phyloP scores from a whole-genome alignment of 257 asterid species.

The Solanum chmielewskii region DNA sequence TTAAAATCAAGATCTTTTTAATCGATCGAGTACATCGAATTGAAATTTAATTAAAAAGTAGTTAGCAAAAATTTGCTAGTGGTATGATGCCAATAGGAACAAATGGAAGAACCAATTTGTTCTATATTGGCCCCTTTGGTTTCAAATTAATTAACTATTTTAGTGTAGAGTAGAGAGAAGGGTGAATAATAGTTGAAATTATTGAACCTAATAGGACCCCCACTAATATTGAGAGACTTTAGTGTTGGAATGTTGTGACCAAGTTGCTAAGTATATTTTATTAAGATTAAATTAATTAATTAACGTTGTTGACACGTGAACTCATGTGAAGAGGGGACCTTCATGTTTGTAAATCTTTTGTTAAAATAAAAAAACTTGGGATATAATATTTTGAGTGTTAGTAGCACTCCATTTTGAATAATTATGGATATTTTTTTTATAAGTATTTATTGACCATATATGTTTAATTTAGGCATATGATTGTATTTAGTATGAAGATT shows the following conservation, averaged over 20 bases:
- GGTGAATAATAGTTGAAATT: constrained; percentile 7
- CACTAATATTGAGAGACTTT: constrained; percentile 23
- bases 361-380: neutral
- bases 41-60: neutral
- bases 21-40: neutral
- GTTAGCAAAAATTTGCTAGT: neutral
- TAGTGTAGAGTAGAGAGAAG: neutral
- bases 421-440: neutral
- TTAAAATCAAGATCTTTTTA: neutral
- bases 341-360: constrained; percentile 12
- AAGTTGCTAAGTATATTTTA: constrained; percentile 12
- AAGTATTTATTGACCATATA: neutral
- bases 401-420: neutral
- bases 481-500: neutral
- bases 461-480: neutral
- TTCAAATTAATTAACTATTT: neutral
- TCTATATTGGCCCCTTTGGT: neutral
- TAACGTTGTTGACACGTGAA: constrained; percentile 39
- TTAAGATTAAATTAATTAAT: constrained; percentile 10
- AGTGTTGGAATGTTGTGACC: constrained; percentile 19
- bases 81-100: constrained; percentile 11
- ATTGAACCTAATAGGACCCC: constrained; percentile 34
- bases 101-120: constrained; percentile 24
- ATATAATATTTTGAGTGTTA: neutral
- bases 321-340: constrained; percentile 54